Evolutionary conservation across 768 basidiomycete genomes (phyloP).

Genomic region (Epithele typhae): DNA sequence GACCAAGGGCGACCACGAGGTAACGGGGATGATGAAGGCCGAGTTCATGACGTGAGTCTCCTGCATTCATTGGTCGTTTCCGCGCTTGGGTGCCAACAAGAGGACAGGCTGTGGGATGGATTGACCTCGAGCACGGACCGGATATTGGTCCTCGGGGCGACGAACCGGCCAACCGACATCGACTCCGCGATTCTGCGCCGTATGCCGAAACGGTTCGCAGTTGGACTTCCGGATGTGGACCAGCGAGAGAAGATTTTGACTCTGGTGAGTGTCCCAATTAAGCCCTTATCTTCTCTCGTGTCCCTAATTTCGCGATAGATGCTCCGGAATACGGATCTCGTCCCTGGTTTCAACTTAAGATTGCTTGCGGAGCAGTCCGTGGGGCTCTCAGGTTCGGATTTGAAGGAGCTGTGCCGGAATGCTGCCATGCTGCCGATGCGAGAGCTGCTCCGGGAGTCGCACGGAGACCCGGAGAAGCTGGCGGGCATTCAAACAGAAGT

Average conservation of each 20-base stretch:
- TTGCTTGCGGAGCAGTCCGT: slow-evolving; percentile 64
- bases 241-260: slow-evolving; percentile 83
- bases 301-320: slow-evolving; percentile 48
- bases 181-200: slow-evolving; percentile 84
- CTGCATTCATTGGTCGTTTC: too few species aligned
- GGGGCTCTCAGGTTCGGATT: slow-evolving; percentile 84
- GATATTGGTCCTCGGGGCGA: slow-evolving; percentile 90
- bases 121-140: slow-evolving; percentile 75
- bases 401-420: slow-evolving; percentile 87
- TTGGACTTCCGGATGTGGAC: slow-evolving; percentile 70
- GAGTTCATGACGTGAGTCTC: slow-evolving; percentile 90
- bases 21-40: slow-evolving; percentile 98
- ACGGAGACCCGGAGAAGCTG: slow-evolving; percentile 45
- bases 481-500: slow-evolving; percentile 42
- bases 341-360: slow-evolving; percentile 55
- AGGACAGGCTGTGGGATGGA: slow-evolving; percentile 86
- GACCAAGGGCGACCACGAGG: slow-evolving; percentile 88
- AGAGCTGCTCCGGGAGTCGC: slow-evolving; percentile 65
- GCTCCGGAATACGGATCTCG: slow-evolving; percentile 72
- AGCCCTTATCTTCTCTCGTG: neutral
- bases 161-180: slow-evolving; percentile 92
- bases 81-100: neutral
- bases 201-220: slow-evolving; percentile 96
- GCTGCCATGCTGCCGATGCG: slow-evolving; percentile 92
- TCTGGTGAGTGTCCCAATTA: slow-evolving; percentile 44